Percentiles rank a stretch among this genome's conserved stretches.
Evolutionary conservation across 345 rosid species (phyloP).

Genomic region (Gossypium ekmanianum): DNA sequence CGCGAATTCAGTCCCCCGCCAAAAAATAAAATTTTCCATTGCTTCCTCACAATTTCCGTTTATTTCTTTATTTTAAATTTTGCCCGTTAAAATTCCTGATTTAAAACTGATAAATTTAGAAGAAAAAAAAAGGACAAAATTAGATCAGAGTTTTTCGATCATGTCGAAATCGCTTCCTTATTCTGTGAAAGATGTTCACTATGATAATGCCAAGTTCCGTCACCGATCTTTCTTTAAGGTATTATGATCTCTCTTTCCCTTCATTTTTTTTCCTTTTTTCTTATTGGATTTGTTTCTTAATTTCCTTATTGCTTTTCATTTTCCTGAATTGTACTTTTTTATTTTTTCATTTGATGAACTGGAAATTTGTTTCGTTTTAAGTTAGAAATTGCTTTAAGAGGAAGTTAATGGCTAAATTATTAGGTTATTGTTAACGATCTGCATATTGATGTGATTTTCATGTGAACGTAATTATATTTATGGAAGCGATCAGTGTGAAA

Average conservation of each 20-base stretch:
- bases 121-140: neutral
- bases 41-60: neutral
- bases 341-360: neutral
- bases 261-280: neutral
- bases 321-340: too few relatives aligned
- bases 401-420: too few relatives aligned
- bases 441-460: neutral
- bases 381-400: too few relatives aligned
- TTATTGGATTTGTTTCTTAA: neutral
- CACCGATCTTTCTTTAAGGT: conserved; percentile 80
- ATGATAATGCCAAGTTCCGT: conserved; percentile 93
- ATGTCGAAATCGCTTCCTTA: conserved; percentile 76
- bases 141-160: conserved; percentile 14
- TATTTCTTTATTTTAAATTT: neutral
- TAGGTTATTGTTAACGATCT: neutral
- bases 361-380: neutral
- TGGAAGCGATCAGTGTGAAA: too few relatives aligned
- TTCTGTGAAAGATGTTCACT: conserved; percentile 72
- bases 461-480: too few relatives aligned
- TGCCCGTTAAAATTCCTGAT: neutral
- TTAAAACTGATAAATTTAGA: neutral
- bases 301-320: too few relatives aligned
- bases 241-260: conserved; percentile 6
- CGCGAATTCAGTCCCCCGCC: neutral
- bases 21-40: neutral